These are phyloP conservation scores for Russula vinacea DNA, from an alignment of 768 basidiomycete species.

Conservation along the genomic window DNA sequence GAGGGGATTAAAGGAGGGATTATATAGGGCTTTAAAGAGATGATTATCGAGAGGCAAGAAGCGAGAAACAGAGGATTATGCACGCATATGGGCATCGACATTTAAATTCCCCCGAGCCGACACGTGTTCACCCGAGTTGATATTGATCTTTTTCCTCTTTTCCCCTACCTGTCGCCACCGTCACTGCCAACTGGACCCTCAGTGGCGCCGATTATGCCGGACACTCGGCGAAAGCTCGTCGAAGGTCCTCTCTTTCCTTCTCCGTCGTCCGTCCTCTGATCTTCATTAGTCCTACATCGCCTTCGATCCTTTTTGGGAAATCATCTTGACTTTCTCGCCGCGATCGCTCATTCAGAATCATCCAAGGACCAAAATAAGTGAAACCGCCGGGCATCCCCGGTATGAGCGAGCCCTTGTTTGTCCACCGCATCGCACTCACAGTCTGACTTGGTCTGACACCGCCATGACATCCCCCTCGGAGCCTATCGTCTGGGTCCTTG, in stretches of 20 bases:
- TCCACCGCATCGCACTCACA: neutral
- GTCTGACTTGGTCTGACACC: too few species aligned
- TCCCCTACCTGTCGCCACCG: neutral
- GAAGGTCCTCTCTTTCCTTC: too few species aligned
- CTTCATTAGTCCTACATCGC: too few species aligned
- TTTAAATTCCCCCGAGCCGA: neutral
- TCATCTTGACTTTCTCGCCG: neutral
- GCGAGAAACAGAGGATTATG: slow-evolving; percentile 5
- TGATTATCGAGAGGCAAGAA: slow-evolving; percentile 18
- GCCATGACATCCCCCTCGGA: neutral
- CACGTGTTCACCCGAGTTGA: neutral
- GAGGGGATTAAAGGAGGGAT: slow-evolving; percentile 2
- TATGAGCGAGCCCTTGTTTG: too few species aligned
- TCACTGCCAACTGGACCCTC: neutral
- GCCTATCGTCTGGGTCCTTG: neutral
- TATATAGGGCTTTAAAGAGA: slow-evolving; percentile 23
- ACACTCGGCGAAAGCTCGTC: neutral
- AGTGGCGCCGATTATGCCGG: neutral
- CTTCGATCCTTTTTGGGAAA: neutral
- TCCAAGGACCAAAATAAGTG: neutral
- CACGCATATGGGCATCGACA: slow-evolving; percentile 5
- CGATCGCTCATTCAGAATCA: neutral
- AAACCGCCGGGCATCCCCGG: neutral
- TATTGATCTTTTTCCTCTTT: neutral
- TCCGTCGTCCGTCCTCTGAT: too few species aligned